Evolutionary conservation across 495 filamentous ascomycete species (phyloP).

Genomic region (Xylaria bambusicola): DNA sequence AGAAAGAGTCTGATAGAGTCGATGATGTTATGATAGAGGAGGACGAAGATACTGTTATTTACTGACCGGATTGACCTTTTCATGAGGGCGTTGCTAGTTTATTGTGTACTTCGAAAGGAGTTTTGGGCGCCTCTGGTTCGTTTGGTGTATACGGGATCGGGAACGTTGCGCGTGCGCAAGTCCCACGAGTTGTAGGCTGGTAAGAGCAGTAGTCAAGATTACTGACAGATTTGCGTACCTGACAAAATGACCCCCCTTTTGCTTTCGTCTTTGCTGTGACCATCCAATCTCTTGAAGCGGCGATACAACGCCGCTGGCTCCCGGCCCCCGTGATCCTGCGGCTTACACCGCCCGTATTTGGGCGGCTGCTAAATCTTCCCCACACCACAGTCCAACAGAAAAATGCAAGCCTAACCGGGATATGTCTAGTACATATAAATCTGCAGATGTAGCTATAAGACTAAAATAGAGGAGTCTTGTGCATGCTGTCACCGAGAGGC

Average conservation of each 20-base stretch:
- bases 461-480: not conserved
- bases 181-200: not conserved
- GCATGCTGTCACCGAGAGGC: not conserved
- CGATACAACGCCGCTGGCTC: too few species aligned
- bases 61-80: slow-evolving; percentile 47
- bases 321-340: too few species aligned
- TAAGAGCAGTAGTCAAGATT: slow-evolving; percentile 1
- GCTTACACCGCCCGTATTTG: too few species aligned
- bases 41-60: slow-evolving; percentile 84
- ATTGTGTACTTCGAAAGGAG: slow-evolving; percentile 2
- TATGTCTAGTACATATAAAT: not conserved
- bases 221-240: too few species aligned
- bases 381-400: not conserved
- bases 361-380: not conserved
- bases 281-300: not conserved
- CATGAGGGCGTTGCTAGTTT: not conserved
- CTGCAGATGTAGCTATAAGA: not conserved
- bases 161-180: slow-evolving; percentile 1
- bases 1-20: slow-evolving; percentile 61
- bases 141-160: slow-evolving; percentile 1
- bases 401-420: not conserved
- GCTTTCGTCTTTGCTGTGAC: not conserved
- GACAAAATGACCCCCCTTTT: not conserved
- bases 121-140: not conserved
- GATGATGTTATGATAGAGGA: slow-evolving; percentile 73